Percentiles rank a stretch among this genome's conserved stretches.
phyloP scores from a whole-genome alignment of 2,329 filamentous ascomycete genomes.

The Arachnopeziza araneosa region DNA sequence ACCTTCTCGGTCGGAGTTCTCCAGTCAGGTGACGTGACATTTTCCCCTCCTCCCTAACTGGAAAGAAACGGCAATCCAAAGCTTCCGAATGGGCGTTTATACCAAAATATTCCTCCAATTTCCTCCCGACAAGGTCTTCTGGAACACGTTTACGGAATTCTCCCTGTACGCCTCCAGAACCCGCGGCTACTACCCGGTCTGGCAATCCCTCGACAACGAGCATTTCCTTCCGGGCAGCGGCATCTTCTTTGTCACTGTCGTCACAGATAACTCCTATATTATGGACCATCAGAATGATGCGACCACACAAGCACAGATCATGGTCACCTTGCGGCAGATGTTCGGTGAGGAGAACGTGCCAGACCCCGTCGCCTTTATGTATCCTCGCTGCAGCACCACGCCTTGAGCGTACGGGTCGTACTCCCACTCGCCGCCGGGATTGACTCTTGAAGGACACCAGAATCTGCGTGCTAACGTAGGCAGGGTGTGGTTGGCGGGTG shows the following conservation, averaged over 20 bases:
- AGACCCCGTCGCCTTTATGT: constrained; percentile 46
- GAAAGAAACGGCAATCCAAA: constrained; percentile 59
- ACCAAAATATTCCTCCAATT: constrained; percentile 71
- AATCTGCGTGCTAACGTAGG: constrained; percentile 61
- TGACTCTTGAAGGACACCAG: constrained; percentile 59
- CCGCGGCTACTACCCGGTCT: constrained; percentile 47
- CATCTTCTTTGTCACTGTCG: constrained; percentile 61
- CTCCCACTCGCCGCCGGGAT: constrained; percentile 61
- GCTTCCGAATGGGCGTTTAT: constrained; percentile 65
- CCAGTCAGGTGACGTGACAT: constrained; percentile 54
- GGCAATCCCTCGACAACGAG: constrained; percentile 53
- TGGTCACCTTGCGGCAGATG: constrained; percentile 35
- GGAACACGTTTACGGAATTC: constrained; percentile 47
- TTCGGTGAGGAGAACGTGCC: constrained; percentile 41
- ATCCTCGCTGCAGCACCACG: constrained; percentile 44
- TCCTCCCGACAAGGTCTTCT: constrained; percentile 45
- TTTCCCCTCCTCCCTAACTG: constrained; percentile 56
- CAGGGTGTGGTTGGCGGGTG: constrained; percentile 59
- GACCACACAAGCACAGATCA: constrained; percentile 36
- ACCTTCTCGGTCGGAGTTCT: constrained; percentile 66
- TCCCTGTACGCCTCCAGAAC: constrained; percentile 18
- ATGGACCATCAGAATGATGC: constrained; percentile 55
- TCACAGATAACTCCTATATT: constrained; percentile 48
- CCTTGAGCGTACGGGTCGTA: constrained; percentile 53
- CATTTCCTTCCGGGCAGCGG: constrained; percentile 56